Conservation (phyloP, 257 asterid genomes). For the Craterostigma plantagineum region DNA sequence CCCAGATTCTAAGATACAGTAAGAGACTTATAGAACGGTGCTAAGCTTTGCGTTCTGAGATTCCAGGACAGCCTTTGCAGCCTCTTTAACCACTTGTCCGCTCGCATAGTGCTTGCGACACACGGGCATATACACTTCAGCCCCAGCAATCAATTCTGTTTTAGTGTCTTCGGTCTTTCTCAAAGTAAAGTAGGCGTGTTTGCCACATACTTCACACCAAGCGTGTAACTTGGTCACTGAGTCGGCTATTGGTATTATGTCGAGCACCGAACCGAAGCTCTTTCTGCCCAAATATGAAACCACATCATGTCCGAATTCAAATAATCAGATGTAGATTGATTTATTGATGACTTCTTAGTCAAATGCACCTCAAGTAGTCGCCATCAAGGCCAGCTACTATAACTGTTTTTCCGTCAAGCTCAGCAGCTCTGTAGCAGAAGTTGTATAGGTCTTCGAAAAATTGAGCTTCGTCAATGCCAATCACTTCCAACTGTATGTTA, state of each 20-base stretch:
- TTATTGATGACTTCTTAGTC: too few relatives aligned
- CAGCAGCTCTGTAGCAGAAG: slow-evolving; percentile 84
- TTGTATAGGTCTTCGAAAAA: slow-evolving; percentile 79
- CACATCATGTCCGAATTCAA: not conserved
- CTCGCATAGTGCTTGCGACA: slow-evolving; percentile 82
- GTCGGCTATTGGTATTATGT: slow-evolving; percentile 73
- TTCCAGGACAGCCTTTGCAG: slow-evolving; percentile 40
- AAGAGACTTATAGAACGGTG: slow-evolving; percentile 12
- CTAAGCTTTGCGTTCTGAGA: slow-evolving; percentile 23
- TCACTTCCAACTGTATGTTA: slow-evolving; percentile 39
- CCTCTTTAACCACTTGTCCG: slow-evolving; percentile 73
- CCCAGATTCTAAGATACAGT: too few relatives aligned
- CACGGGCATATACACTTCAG: slow-evolving; percentile 87
- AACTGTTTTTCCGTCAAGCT: slow-evolving; percentile 70
- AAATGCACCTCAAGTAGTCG: slow-evolving; percentile 65
- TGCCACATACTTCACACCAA: slow-evolving; percentile 68
- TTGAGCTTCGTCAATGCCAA: slow-evolving; percentile 94
- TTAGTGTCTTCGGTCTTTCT: slow-evolving; percentile 72
- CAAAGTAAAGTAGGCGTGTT: slow-evolving; percentile 55
- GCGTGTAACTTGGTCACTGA: slow-evolving; percentile 70
- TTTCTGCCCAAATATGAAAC: slow-evolving; percentile 24
- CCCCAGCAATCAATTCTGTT: slow-evolving; percentile 72
- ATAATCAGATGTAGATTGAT: too few relatives aligned
- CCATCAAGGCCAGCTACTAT: slow-evolving; percentile 93
- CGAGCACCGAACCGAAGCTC: slow-evolving; percentile 78